phyloP scores from a whole-genome alignment of 208 protist species.

The Histomonas meleagridis region DNA sequence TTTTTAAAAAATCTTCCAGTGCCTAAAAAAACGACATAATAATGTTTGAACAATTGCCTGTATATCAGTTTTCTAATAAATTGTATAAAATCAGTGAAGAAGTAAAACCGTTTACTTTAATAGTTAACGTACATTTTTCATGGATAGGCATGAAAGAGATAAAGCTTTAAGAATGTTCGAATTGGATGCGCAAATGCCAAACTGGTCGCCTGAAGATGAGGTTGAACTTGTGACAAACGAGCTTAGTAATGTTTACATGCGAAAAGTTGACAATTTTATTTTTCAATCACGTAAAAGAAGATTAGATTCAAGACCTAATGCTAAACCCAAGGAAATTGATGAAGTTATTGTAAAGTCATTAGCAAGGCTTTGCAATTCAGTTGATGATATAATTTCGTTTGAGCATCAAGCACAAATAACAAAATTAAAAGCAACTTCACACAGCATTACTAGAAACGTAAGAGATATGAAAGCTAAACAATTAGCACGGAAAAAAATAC shows the following conservation, averaged over 20 bases:
- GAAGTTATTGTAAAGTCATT: conserved; percentile 20
- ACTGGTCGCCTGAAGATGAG: neutral
- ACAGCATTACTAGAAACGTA: neutral
- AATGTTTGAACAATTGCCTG: no score
- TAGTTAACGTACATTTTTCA: no score
- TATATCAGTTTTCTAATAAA: no score
- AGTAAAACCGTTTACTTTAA: no score
- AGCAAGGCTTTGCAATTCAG: neutral
- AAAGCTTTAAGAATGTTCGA: neutral
- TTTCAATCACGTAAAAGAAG: neutral
- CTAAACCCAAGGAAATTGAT: neutral
- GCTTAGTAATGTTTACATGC: neutral
- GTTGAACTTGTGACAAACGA: neutral
- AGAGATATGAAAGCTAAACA: neutral
- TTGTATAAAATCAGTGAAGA: no score
- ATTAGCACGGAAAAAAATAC: neutral
- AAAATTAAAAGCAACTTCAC: neutral
- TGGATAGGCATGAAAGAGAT: neutral
- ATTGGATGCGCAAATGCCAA: neutral
- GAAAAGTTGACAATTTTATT: neutral
- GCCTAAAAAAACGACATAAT: no score
- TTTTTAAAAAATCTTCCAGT: no score
- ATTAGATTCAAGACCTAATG: neutral
- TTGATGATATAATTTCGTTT: neutral
- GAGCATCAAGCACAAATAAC: neutral